Evolutionary conservation across 2,329 filamentous ascomycete species (phyloP), one percentile per base, ranked within the genome.

Genomic region (Fusarium subglutinans): DNA sequence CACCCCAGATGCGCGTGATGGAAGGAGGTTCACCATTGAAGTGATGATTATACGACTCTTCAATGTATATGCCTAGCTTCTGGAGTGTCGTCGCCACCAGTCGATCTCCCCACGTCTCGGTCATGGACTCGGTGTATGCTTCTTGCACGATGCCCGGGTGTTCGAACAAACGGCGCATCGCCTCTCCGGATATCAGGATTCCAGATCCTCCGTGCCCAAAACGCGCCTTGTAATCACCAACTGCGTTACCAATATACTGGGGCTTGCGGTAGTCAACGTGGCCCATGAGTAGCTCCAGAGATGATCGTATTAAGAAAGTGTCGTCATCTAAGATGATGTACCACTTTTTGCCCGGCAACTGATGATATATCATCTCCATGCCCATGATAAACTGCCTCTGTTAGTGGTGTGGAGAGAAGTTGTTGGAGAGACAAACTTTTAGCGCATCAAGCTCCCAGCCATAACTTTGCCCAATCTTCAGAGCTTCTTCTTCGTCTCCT

Each of bases 311-410:
- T 50, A 90, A 77, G 76, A 86, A 90, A 2, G 87, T 90, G 76
- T 90, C 88, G 78, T 90, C 88, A 78, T 90, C 88, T 20, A 88
- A 79, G 71, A 90, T 85, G 69, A 90, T 78, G 75, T 89, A 90
- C 88, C 88, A 90, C 77, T 88, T 88, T 81, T 89, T 90, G 69
- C 82, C 78, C 1, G 88, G 88, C 76, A 89, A 82, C 22, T 80
- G 82, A 44, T 82, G 79, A 81, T 86, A 88, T 26, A 86, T 82
- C 69, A 87, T 83, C 72, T 89, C 86, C 73, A 90, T 84, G 48
- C 87, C 86, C 45, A 87, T 85, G 58, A 90, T 85, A 76, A 89
- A 89, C 88, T 89, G 48, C 38, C 43, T 61, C 37, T n/a, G 38
- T 74, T 58, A 71, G 71, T 44, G 51, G 61, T 28, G 54, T 48